Conservation (phyloP, 2,329 filamentous ascomycete species). For the Zasmidium angulare region DNA sequence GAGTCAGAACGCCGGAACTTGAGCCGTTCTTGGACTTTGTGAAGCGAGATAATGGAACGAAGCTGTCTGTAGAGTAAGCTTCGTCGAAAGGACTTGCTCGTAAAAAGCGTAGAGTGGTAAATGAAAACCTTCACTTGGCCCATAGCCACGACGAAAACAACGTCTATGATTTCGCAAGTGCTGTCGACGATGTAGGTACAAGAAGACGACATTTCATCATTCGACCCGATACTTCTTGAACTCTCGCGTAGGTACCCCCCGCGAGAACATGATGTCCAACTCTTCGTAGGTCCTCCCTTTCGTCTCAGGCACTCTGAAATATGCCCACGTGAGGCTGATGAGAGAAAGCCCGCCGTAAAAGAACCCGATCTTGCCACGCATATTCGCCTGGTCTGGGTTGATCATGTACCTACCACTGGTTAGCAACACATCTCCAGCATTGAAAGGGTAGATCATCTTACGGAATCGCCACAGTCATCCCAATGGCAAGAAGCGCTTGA, state of each 20-base stretch:
- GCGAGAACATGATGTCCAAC: conserved; percentile 44
- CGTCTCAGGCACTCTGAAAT: conserved; percentile 42
- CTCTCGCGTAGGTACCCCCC: conserved; percentile 36
- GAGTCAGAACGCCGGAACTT: conserved; percentile 23
- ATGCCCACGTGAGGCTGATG: conserved; percentile 39
- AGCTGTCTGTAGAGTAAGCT: conserved; percentile 14
- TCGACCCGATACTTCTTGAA: conserved; percentile 34
- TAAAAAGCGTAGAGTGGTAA: too few species aligned
- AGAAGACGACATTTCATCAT: conserved; percentile 2
- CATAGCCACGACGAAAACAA: too few species aligned
- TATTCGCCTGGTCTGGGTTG: conserved; percentile 42
- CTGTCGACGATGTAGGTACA: too few species aligned
- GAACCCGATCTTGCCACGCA: conserved; percentile 44
- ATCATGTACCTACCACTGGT: conserved; percentile 36
- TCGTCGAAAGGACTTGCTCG: too few species aligned
- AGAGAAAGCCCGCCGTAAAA: conserved; percentile 40
- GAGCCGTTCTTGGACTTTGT: conserved; percentile 31
- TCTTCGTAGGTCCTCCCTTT: conserved; percentile 44
- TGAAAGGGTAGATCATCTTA: background rate
- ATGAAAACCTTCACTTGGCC: too few species aligned
- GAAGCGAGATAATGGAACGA: conserved; percentile 26
- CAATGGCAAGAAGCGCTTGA: conserved; percentile 42
- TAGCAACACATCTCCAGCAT: background rate
- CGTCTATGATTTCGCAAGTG: too few species aligned
- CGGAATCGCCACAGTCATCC: conserved; percentile 39